Base-by-base conservation (phyloP, 805 yeast species). In the Wickerhamiella dianesei region DNA sequence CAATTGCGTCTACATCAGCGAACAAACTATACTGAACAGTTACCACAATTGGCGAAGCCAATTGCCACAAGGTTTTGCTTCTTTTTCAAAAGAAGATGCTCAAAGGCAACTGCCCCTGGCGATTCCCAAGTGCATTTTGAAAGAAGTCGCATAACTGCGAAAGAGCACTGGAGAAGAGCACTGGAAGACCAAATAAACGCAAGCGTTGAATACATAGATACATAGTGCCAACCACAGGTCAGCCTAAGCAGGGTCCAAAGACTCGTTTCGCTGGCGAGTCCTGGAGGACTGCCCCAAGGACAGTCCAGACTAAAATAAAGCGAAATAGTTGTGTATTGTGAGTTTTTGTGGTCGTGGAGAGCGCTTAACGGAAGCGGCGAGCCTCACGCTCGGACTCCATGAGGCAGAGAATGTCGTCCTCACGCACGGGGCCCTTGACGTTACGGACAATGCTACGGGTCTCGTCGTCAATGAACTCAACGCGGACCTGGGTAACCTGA, bases 341-440 rank as follows among this genome's bases (percentile, higher is more conserved):
- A 25, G 6, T 25, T 25, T 25, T 6, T 6, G 12, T 6, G 32
- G 32, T 25, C 32, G 32, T 25, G 12, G 32, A 3, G 16, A 36
- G 40, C 40, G 6, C 55, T 61, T 68, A 68, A 58, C 73, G 65
- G 63, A 68, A 63, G 59, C 73, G 64, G 58, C 73, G 69, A 53
- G 97, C 97, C 79, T 89, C 98, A 80, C 98, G 89, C 79, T 89
- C 98, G 62, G 97, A 89, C 79, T 89, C 98, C 96, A 89, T 92
- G 72, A 89, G 80, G 73, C 95, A 92, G 72, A 89, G 82, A 76
- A 92, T 86, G 72, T 89, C 98, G 76, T 89, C 83, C 75, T 85
- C 95, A 73, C 95, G 83, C 72, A 85, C 95, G 71, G 95, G 94
- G 68, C 95, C 95, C 74, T 85, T 85, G 73, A 85, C 95, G 81